Conservation (phyloP, 305 asterid genomes). For the Stenogyne calaminthoides region DNA sequence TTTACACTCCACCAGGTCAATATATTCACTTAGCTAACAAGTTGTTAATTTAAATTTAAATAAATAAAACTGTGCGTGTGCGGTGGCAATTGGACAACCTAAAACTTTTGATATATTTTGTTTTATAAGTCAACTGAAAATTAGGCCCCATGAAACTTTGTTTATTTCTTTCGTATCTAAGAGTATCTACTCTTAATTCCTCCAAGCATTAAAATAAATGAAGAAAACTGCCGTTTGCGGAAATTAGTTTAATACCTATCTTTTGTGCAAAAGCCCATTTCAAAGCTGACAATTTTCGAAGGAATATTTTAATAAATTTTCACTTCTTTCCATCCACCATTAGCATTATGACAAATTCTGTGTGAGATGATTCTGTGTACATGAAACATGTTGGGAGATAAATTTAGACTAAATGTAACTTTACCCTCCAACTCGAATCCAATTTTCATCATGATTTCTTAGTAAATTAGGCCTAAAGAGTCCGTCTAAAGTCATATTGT, state of each 20-base stretch:
- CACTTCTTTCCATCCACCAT: not conserved
- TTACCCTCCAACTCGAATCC: not conserved
- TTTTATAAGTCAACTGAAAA: constrained; percentile 33
- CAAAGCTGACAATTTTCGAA: not conserved
- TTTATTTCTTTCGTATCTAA: constrained; percentile 23
- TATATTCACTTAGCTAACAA: constrained; percentile 18
- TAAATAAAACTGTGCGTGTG: not conserved
- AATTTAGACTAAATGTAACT: not conserved
- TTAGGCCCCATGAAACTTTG: not conserved
- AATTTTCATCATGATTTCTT: too few species aligned
- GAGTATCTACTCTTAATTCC: constrained; percentile 26
- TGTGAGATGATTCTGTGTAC: too few species aligned
- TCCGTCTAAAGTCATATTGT: not conserved
- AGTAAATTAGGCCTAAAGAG: not conserved
- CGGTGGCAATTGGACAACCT: constrained; percentile 20
- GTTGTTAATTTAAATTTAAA: not conserved
- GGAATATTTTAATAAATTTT: not conserved
- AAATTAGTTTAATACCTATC: not conserved
- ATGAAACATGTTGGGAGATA: too few species aligned
- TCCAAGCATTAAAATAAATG: constrained; percentile 13
- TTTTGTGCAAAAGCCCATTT: not conserved
- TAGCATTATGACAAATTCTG: too few species aligned
- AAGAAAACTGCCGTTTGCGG: not conserved
- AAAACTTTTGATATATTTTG: constrained; percentile 3
- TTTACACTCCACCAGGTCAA: constrained; percentile 29